Base-by-base conservation (phyloP, 352 stramenopile species). In the Blastocystis sp. region DNA sequence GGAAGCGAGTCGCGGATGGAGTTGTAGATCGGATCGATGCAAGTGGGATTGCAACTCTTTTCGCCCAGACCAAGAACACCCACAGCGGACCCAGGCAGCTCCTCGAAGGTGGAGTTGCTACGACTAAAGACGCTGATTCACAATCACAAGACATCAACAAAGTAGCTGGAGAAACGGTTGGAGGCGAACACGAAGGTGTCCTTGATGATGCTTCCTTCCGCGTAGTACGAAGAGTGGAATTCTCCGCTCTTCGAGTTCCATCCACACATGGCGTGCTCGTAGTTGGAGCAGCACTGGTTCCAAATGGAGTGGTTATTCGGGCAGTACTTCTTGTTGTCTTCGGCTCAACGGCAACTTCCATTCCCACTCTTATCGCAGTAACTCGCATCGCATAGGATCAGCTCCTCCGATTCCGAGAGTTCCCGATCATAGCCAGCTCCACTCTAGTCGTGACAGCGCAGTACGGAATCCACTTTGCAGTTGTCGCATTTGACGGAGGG, bases 11-110 rank as follows among this genome's bases (percentile, higher is more conserved):
- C 45, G 38, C 66, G 74, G n/a, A 84, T 66, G 34, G 48, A 67
- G 53, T 41, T 84, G 74, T 84, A 84, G 74, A 84, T 84, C n/a
- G 74, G 74, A 48, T 84, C 74, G 61, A 84, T 84, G 74, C 74
- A 84, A 10, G 74, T 84, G 2, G 74, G 74, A 56, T 84, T 84
- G 61, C 74, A 84, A 4, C 52, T 59, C 74, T 84, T 84, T 53
- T 84, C 74, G 23, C 74, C 74, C 19, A 84, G 19, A 11, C 74
- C 74, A 2, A 84, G 43, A 2, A 84, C 56, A 7, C 74, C 74
- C 21, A 69, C 38, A 17, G 74, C 74, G 5, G 52, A 52, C 2
- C 43, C 74, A n/a, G 74, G 74, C 10, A 84, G 23, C 19, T 84
- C 53, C 17, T 67, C 74, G 41, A 84, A 84, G 52, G 74, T 84